These are phyloP conservation scores for Sideroxylon spinosum DNA, from an alignment of 179 eudicot species.

Conservation along the genomic window DNA sequence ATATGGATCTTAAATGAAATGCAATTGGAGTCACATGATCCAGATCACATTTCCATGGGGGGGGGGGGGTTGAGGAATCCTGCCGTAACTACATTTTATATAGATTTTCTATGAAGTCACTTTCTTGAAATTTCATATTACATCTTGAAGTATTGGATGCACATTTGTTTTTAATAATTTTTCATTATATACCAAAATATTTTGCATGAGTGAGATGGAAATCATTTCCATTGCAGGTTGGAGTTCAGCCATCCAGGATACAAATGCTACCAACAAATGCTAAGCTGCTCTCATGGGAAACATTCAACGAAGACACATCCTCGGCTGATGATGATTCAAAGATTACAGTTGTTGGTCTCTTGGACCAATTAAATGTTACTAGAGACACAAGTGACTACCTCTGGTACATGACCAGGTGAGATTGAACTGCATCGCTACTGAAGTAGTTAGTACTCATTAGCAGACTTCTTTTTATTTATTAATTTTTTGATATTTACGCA, in stretches of 20 bases:
- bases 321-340: constrained; percentile 27
- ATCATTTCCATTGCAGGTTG: constrained; percentile 25
- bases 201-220: not conserved
- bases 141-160: not conserved
- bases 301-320: constrained; percentile 32
- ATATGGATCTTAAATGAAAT: too few species aligned
- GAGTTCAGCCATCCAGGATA: constrained; percentile 20
- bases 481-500: not conserved
- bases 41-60: too few species aligned
- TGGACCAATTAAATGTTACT: constrained; percentile 43
- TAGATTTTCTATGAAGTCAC: not conserved
- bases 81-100: too few species aligned
- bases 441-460: not conserved
- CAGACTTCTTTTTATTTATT: too few species aligned
- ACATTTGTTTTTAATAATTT: not conserved
- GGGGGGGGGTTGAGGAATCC: too few species aligned
- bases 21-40: too few species aligned
- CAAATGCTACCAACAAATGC: constrained; percentile 33
- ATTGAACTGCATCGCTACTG: not conserved
- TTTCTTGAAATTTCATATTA: not conserved
- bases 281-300: constrained; percentile 33
- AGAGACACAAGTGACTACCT: constrained; percentile 47
- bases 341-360: constrained; percentile 30
- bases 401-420: constrained; percentile 50
- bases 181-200: not conserved